Evolutionary conservation across 2,329 filamentous ascomycete genomes (phyloP).

Genomic region (Blastomyces percursus): DNA sequence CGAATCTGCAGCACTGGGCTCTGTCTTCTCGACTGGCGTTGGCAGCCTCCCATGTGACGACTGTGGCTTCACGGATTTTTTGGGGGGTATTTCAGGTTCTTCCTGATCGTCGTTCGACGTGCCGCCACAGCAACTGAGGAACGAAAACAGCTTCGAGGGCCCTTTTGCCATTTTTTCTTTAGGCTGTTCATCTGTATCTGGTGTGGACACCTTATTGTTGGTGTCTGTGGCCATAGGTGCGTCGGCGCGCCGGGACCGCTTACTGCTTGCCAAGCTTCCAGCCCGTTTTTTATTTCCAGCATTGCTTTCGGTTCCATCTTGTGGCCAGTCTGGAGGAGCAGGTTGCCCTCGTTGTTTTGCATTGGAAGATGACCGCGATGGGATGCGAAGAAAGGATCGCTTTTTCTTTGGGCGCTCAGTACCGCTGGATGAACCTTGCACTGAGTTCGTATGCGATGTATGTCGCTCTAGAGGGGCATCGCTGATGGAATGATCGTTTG

Average conservation of each 20-base stretch:
- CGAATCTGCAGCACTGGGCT: constrained; percentile 28
- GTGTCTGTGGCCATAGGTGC: constrained; percentile 22
- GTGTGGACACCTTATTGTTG: constrained; percentile 23
- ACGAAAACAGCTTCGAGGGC: constrained; percentile 33
- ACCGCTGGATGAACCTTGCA: constrained; percentile 10
- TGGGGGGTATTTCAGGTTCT: constrained; percentile 35
- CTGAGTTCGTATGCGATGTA: constrained; percentile 3
- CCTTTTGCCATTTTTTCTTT: constrained; percentile 34
- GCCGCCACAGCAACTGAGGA: constrained; percentile 41
- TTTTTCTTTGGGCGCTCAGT: constrained; percentile 27
- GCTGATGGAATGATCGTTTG: background rate
- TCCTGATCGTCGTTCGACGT: constrained; percentile 36
- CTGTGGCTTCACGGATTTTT: constrained; percentile 34
- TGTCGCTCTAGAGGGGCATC: background rate
- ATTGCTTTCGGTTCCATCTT: constrained; percentile 39
- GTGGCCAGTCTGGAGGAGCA: constrained; percentile 25
- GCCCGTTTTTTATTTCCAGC: constrained; percentile 37
- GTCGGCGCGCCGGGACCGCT: constrained; percentile 29
- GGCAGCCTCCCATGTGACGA: constrained; percentile 28
- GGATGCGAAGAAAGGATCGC: constrained; percentile 27
- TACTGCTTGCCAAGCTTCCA: constrained; percentile 55
- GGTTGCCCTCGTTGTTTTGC: constrained; percentile 25
- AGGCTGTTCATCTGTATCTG: constrained; percentile 23
- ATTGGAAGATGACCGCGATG: constrained; percentile 31
- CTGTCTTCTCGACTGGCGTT: constrained; percentile 30